A percentile compares a stretch with the other conserved stretches of the same genome.
phyloP scores from a whole-genome alignment of 306 rosid genomes.

The Rubus parviflorus region DNA sequence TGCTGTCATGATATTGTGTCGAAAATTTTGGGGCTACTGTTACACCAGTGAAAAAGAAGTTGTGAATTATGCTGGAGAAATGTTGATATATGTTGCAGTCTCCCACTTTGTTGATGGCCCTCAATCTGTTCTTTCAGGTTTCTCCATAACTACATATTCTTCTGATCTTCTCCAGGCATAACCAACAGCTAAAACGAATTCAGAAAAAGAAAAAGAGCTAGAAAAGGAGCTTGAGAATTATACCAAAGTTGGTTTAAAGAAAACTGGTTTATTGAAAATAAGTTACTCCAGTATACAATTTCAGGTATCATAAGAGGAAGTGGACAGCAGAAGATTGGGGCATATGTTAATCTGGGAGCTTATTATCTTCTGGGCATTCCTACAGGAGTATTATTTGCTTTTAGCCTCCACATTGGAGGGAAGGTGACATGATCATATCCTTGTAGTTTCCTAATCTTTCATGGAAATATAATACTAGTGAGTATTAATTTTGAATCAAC shows the following conservation, averaged over 20 bases:
- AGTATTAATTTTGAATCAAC: neutral
- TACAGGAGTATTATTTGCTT: slow-evolving; percentile 26
- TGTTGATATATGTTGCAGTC: neutral
- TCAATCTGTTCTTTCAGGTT: slow-evolving; percentile 8
- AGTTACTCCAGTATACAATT: neutral
- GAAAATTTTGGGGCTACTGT: slow-evolving; percentile 9
- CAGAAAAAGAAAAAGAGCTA: neutral
- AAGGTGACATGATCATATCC: slow-evolving; percentile 21
- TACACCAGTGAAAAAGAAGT: slow-evolving; percentile 18
- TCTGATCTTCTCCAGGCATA: neutral
- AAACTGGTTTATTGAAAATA: neutral
- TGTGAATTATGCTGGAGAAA: neutral
- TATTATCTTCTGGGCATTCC: slow-evolving; percentile 40
- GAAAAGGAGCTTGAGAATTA: neutral
- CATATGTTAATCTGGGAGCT: slow-evolving; percentile 39
- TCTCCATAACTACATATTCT: neutral
- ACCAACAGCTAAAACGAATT: neutral
- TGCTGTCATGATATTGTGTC: slow-evolving; percentile 5
- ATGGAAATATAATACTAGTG: neutral
- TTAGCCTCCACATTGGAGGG: slow-evolving; percentile 36
- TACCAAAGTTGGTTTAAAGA: neutral
- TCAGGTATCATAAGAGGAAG: slow-evolving; percentile 33
- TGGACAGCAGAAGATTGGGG: slow-evolving; percentile 39
- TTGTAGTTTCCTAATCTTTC: neutral
- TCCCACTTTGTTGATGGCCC: slow-evolving; percentile 1